Evolutionary conservation across 441 rosid genomes (phyloP), one percentile per base, ranked within the genome.

Genomic region (California macrophylla): DNA sequence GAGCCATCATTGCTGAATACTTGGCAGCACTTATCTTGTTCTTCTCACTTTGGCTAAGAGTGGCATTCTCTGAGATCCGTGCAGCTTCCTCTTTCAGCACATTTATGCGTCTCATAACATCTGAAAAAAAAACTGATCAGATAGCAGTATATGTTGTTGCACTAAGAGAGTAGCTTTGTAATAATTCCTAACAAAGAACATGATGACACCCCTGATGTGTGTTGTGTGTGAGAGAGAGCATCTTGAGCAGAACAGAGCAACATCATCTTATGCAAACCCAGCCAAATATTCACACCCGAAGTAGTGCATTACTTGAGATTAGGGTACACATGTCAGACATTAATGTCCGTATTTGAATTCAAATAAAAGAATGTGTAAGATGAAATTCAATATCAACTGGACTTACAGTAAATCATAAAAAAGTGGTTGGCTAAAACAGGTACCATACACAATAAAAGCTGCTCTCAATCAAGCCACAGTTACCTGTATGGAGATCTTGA

Each of bases 1-100:
- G 99, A 75, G 97, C 97, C 99, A 94, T 94, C 97, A 94, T 86
- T 47, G 99, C 99, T 61, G 99, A 90, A 82, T 92, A 94, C 76
- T 87, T 92, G 47, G 97, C 97, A 79, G 90, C 91, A 84, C 83
- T 90, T 81, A 94, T 94, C 80, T 88, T 88, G 77, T 82, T 89
- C 81, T 94, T 94, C 86, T 94, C 99, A 80, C 78, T 85, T 83
- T 82, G 96, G 80, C 88, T 92, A 72, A 94, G 82, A 75, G 99
- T 90, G 21, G 80, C 84, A 84, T 92, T 92, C 78, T 90, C 99
- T 6, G 91, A 88, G 77, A 90, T 90, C 65, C 99, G 82, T 74
- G 89, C 85, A 75, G 90, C 96, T 84, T 94, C 99, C 82, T 87
- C 99, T 82, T 86, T 92, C 67, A 94, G 82, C 78, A 94, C 84